Percentiles rank a stretch among this genome's conserved stretches.
Conservation (phyloP, 768 basidiomycete genomes). For the Lactifluus echinatus region DNA sequence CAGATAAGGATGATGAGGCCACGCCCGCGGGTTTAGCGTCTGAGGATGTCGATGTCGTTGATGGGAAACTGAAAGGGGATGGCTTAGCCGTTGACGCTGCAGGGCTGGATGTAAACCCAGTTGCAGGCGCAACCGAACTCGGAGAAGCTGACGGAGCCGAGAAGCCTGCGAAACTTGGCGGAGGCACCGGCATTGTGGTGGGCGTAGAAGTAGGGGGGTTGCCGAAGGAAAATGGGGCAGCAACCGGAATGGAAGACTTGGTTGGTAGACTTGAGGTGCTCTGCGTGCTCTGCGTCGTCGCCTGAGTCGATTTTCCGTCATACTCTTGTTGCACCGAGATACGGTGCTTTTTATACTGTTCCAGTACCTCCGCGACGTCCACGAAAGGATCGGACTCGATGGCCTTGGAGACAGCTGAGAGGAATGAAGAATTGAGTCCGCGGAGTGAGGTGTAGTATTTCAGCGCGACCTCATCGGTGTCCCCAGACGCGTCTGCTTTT, state of each 20-base stretch:
- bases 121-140: conserved; percentile 25
- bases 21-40: background rate
- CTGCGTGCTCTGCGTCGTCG: background rate
- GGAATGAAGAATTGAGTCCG: conserved; percentile 61
- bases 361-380: conserved; percentile 48
- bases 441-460: conserved; percentile 65
- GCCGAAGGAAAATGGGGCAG: background rate
- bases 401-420: conserved; percentile 47
- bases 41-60: background rate
- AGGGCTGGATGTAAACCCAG: conserved; percentile 19
- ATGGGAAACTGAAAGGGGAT: conserved; percentile 17
- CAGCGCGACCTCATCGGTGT: conserved; percentile 27
- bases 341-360: conserved; percentile 52
- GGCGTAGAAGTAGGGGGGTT: conserved; percentile 6
- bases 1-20: background rate
- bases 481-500: conserved; percentile 11
- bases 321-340: conserved; percentile 47
- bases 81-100: conserved; percentile 9
- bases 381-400: conserved; percentile 62
- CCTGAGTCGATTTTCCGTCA: conserved; percentile 28
- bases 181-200: conserved; percentile 32
- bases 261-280: background rate
- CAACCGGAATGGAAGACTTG: background rate
- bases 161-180: conserved; percentile 32
- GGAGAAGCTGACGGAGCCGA: conserved; percentile 23